These are phyloP conservation scores for Sisymbrium irio DNA, from an alignment of 345 rosid genomes.

Conservation along the genomic window DNA sequence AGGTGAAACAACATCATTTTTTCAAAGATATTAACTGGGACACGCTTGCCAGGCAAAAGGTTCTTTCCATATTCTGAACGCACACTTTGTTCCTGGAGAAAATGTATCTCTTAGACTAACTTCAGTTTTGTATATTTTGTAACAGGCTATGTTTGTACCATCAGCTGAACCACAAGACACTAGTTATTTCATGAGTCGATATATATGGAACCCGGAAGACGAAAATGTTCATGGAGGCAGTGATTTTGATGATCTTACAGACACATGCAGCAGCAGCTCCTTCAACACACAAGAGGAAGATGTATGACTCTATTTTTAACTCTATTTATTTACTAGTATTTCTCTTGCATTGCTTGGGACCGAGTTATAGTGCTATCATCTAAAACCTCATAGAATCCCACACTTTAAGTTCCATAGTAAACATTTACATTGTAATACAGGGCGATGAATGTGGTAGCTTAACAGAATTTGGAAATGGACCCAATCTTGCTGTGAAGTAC, in stretches of 20 bases:
- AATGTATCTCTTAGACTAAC: not conserved
- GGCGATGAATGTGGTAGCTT: constrained; percentile 81
- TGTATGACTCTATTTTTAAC: constrained; percentile 37
- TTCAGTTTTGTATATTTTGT: constrained; percentile 13
- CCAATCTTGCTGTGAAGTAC: constrained; percentile 68
- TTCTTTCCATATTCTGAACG: constrained; percentile 11
- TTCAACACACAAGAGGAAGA: constrained; percentile 73
- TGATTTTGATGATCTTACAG: constrained; percentile 78
- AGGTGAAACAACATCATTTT: constrained; percentile 87
- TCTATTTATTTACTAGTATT: not conserved
- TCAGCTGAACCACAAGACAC: constrained; percentile 78
- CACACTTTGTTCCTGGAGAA: not conserved
- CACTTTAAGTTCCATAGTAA: not conserved
- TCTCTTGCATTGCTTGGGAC: not conserved
- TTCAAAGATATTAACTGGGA: constrained; percentile 92
- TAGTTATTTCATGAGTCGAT: constrained; percentile 91
- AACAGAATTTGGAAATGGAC: constrained; percentile 61
- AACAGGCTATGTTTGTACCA: constrained; percentile 96
- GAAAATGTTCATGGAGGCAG: constrained; percentile 76
- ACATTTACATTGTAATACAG: constrained; percentile 38
- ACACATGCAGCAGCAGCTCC: constrained; percentile 76
- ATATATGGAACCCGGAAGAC: constrained; percentile 87
- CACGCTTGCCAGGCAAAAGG: constrained; percentile 96
- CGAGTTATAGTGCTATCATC: not conserved
- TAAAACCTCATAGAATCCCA: not conserved